A percentile compares a stretch with the other conserved stretches of the same genome.
phyloP scores from a whole-genome alignment of 257 asterid species.

The Plectranthus barbatus region DNA sequence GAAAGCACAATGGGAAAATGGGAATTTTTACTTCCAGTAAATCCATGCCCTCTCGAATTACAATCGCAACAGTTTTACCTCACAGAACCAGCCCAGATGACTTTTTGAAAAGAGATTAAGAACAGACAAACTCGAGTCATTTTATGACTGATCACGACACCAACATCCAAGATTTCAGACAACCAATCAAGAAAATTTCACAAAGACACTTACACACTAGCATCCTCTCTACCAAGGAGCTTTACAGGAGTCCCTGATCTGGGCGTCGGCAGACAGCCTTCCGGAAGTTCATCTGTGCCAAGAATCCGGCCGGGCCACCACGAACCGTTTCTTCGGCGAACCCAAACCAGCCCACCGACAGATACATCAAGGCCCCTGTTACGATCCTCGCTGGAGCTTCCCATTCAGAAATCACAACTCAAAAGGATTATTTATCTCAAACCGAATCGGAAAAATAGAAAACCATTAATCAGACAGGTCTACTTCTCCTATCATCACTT shows the following conservation, averaged over 20 bases:
- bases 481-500: background rate
- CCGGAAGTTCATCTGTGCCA: conserved; percentile 64
- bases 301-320: conserved; percentile 98
- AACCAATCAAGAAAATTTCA: conserved; percentile 6
- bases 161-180: conserved; percentile 12
- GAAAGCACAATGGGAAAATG: no score
- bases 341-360: conserved; percentile 93
- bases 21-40: background rate
- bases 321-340: conserved; percentile 78
- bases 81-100: background rate
- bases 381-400: conserved; percentile 41
- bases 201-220: conserved; percentile 68
- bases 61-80: background rate
- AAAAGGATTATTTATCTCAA: conserved; percentile 1
- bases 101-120: background rate
- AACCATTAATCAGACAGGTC: conserved; percentile 13
- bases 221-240: conserved; percentile 92
- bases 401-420: conserved; percentile 41
- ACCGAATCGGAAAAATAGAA: conserved; percentile 8
- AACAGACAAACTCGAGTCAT: background rate
- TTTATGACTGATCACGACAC: background rate
- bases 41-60: background rate
- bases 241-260: conserved; percentile 83
- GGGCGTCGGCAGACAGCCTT: conserved; percentile 45
- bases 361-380: conserved; percentile 48